Evolutionary conservation across 2,329 filamentous ascomycete genomes (phyloP).

Genomic region (Penicillium sp.): DNA sequence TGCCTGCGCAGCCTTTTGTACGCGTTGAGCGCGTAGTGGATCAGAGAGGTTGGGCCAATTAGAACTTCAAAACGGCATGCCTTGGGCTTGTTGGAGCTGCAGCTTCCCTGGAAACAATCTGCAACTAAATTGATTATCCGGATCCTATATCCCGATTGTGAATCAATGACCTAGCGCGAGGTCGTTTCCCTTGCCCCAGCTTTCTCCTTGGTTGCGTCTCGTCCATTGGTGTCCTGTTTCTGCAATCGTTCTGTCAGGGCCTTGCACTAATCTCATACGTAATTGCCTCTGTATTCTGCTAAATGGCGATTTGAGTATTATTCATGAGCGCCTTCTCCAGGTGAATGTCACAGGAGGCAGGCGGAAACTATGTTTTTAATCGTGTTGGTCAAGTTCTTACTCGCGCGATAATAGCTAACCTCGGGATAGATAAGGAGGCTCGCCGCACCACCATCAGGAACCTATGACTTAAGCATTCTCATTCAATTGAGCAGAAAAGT

Average conservation of each 20-base stretch:
- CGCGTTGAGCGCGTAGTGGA: slow-evolving; percentile 7
- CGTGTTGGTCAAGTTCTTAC: no score
- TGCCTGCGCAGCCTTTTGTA: slow-evolving; percentile 1
- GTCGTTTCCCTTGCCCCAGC: neutral
- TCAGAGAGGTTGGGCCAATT: slow-evolving; percentile 6
- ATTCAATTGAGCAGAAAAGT: neutral
- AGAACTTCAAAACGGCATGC: neutral
- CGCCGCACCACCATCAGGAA: neutral
- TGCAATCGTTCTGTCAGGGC: no score
- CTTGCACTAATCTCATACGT: no score
- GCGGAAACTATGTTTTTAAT: no score
- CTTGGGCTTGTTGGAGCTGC: neutral
- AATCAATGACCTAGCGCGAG: neutral
- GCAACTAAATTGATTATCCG: neutral
- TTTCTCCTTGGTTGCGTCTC: neutral
- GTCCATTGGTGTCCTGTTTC: neutral
- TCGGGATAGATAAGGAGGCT: neutral
- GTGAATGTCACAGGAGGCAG: no score
- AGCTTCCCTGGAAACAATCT: neutral
- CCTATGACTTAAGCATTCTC: neutral
- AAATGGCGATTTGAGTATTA: no score
- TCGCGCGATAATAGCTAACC: neutral
- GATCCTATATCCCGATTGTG: neutral
- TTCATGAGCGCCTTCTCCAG: no score
- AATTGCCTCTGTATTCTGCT: no score